Conservation (phyloP, 1,284 basidiomycete genomes). For the Stygiomarasmius scandens region DNA sequence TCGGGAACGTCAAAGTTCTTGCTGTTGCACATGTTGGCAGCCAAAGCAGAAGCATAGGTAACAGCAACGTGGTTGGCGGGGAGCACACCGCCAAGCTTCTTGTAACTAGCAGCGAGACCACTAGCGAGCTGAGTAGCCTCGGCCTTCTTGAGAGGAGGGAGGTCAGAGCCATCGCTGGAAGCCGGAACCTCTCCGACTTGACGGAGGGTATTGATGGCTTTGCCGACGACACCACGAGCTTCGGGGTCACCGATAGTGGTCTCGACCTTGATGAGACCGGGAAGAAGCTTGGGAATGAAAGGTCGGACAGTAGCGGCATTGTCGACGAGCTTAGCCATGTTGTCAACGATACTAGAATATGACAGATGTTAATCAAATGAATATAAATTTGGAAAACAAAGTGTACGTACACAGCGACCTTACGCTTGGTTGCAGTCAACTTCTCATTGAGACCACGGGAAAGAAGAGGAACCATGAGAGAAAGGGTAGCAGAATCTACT, state of each 20-base stretch:
- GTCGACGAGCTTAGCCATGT: constrained; percentile 99
- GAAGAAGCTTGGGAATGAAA: constrained; percentile 94
- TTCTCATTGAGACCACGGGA: constrained; percentile 96
- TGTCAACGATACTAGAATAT: constrained; percentile 81
- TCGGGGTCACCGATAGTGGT: constrained; percentile 93
- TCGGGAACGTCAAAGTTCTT: constrained; percentile 91
- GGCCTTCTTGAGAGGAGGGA: constrained; percentile 80
- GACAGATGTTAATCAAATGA: constrained; percentile 17
- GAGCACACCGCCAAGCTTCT: constrained; percentile 74
- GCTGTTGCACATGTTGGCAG: constrained; percentile 83
- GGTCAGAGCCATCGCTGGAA: constrained; percentile 83
- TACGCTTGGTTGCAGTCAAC: constrained; percentile 93
- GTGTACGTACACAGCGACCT: constrained; percentile 83
- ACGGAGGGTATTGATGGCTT: constrained; percentile 91
- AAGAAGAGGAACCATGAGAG: constrained; percentile 97
- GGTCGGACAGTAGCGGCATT: constrained; percentile 93
- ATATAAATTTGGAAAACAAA: constrained; percentile 14
- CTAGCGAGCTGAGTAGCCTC: constrained; percentile 70
- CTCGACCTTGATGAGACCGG: constrained; percentile 93
- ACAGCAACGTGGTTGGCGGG: constrained; percentile 62
- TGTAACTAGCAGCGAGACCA: constrained; percentile 77
- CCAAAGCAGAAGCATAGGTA: constrained; percentile 79
- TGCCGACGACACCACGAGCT: constrained; percentile 87
- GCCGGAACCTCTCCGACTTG: constrained; percentile 88
- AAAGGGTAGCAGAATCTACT: constrained; percentile 98